Conservation (phyloP, 228 moss, liverwort and hornwort species). For the Sphagnum fallax region DNA sequence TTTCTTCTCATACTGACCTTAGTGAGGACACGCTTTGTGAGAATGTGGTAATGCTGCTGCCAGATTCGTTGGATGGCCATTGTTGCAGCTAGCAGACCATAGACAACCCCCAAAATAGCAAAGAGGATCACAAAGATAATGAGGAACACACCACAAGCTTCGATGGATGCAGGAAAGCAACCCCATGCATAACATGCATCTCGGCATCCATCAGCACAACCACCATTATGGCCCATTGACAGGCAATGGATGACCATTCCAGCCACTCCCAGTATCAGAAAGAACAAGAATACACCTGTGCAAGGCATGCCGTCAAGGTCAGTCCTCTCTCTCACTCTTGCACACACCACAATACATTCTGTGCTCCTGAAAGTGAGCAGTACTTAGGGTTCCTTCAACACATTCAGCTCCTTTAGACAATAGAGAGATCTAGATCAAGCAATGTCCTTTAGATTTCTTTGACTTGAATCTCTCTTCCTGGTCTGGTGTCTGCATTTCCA, state of each 20-base stretch:
- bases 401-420: too few relatives aligned
- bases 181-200: slow-evolving; percentile 32
- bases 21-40: slow-evolving; percentile 34
- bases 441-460: too few relatives aligned
- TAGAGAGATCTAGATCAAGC: too few relatives aligned
- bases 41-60: slow-evolving; percentile 39
- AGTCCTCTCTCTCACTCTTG: background rate
- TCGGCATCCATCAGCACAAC: slow-evolving; percentile 26
- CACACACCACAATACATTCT: background rate
- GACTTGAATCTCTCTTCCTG: too few relatives aligned
- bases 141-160: slow-evolving; percentile 30
- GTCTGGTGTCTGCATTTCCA: too few relatives aligned
- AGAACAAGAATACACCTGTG: slow-evolving; percentile 36
- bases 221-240: slow-evolving; percentile 27
- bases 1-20: slow-evolving; percentile 9
- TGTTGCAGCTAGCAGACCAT: slow-evolving; percentile 34
- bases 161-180: slow-evolving; percentile 36
- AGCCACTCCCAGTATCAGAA: slow-evolving; percentile 29
- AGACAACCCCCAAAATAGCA: slow-evolving; percentile 31
- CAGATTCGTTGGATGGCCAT: slow-evolving; percentile 41
- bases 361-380: background rate
- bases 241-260: slow-evolving; percentile 33
- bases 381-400: too few relatives aligned
- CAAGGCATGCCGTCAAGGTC: background rate
- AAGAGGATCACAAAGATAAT: slow-evolving; percentile 31